Evolutionary conservation across 1,284 basidiomycete species (phyloP), one percentile per base, ranked within the genome.

Genomic region (Ceratobasidium sp.): DNA sequence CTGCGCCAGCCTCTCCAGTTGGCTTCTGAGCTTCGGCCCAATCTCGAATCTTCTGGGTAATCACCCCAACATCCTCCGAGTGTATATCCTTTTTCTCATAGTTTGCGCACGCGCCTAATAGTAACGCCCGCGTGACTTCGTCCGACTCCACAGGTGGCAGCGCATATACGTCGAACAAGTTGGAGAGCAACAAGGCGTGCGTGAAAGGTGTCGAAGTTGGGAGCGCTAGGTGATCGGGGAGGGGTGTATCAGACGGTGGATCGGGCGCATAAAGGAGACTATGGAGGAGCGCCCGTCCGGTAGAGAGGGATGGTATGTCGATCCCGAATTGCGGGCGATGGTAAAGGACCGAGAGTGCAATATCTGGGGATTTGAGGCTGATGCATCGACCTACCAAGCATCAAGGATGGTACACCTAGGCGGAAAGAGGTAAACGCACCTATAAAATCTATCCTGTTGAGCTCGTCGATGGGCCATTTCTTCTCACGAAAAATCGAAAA

Each of bases 251-350:
- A 13, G 53, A n/a, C 12, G 73, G 61, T 13, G 73, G 63, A 15
- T 44, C 40, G 60, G 51, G 46, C 40, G 68, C 40, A 44, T 76
- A 40, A 40, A 80, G 68, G 63, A 82, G 69, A 64, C 76, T 55
- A 55, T 77, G 78, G 3, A 82, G 77, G 33, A 82, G 79, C 10
- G 80, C 80, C 3, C 82, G 81, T 15, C 81, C 82, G 6, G 78
- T 76, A 0, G 61, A 46, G 20, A 82, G 58, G 26, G 75, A 77
- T 6, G 80, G 79, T 9, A 82, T 69, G n/a, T 81, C 81, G 18
- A 82, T 67, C 0, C 81, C 82, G 77, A 79, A 82, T 61, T 78
- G 80, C 23, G 78, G 77, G 12, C 79, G 79, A 55, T 82, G 75
- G 18, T 78, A 66, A 26, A 82, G 72, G 55, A 80, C 72, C 10